These are phyloP conservation scores for Francoa sonchifolia DNA, from an alignment of 441 rosid species.

Conservation along the genomic window DNA sequence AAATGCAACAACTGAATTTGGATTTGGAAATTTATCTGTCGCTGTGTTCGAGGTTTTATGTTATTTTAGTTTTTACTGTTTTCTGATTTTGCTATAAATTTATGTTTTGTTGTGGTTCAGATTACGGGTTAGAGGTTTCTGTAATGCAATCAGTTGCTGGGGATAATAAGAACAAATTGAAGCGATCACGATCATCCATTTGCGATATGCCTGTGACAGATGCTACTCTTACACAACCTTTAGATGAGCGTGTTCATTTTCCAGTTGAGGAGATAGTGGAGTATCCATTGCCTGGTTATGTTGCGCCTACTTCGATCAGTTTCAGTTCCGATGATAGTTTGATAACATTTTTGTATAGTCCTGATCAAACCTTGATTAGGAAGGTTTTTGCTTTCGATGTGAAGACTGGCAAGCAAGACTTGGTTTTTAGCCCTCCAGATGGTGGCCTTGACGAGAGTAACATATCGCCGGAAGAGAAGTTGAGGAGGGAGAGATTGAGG, in stretches of 20 bases:
- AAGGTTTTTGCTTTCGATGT: conserved; percentile 58
- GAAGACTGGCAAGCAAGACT: conserved; percentile 36
- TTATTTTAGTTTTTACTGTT: background rate
- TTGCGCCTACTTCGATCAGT: conserved; percentile 57
- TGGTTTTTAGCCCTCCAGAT: conserved; percentile 68
- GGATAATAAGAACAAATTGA: conserved; percentile 31
- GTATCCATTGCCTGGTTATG: conserved; percentile 80
- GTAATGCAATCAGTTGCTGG: conserved; percentile 50
- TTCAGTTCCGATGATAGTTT: conserved; percentile 79
- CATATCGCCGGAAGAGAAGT: conserved; percentile 72
- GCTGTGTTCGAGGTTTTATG: background rate
- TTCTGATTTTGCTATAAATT: background rate
- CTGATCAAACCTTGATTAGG: conserved; percentile 56
- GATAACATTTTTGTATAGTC: conserved; percentile 58
- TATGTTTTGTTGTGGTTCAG: conserved; percentile 9
- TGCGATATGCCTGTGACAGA: conserved; percentile 55
- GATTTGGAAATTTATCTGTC: background rate
- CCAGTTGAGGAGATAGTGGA: conserved; percentile 74
- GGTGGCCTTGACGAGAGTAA: conserved; percentile 90
- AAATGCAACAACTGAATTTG: background rate
- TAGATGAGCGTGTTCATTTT: conserved; percentile 33
- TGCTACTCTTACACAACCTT: conserved; percentile 20
- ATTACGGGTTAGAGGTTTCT: too few species aligned
- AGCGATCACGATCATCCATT: conserved; percentile 30
- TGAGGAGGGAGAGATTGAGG: conserved; percentile 83